These are phyloP conservation scores for Xylaria sp. DNA, from an alignment of 495 filamentous ascomycete genomes.

Conservation along the genomic window DNA sequence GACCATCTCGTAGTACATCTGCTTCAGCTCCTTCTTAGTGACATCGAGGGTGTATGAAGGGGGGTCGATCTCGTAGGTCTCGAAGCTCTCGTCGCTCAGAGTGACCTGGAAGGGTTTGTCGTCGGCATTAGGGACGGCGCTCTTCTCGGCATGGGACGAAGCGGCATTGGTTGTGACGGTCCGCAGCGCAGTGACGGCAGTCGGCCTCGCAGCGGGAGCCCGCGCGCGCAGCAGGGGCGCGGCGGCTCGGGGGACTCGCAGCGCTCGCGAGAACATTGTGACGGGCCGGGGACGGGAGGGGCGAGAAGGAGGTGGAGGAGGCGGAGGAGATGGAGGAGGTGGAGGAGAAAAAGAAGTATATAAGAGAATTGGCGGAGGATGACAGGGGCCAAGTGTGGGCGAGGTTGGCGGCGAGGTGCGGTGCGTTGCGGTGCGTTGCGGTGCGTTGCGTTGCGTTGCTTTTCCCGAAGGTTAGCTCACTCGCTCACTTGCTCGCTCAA, in stretches of 20 bases:
- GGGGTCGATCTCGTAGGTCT: conserved; percentile 98
- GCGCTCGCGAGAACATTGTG: conserved; percentile 61
- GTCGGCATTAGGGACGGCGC: conserved; percentile 80
- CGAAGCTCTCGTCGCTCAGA: conserved; percentile 97
- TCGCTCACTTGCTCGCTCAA: conserved; percentile 8
- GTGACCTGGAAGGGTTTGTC: conserved; percentile 91
- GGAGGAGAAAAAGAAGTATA: conserved; percentile 5
- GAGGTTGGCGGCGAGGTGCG: conserved; percentile 9
- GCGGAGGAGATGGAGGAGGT: conserved; percentile 5
- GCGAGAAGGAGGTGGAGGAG: conserved; percentile 5
- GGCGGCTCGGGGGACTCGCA: conserved; percentile 53
- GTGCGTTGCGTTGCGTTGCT: not conserved
- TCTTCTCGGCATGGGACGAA: conserved; percentile 85
- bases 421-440: no score
- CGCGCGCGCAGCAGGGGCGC: conserved; percentile 49
- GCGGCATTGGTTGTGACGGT: conserved; percentile 95
- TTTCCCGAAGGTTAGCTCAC: not conserved
- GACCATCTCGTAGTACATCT: conserved; percentile 99
- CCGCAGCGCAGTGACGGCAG: conserved; percentile 65
- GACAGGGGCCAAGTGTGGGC: not conserved
- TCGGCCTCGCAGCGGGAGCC: conserved; percentile 42
- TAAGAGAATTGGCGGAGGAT: conserved; percentile 11
- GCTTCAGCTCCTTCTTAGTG: conserved; percentile 96
- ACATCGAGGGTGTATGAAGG: conserved; percentile 88
- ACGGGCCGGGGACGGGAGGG: conserved; percentile 14